phyloP scores from a whole-genome alignment of 129 eudicot genomes.

The Mikania micrantha region DNA sequence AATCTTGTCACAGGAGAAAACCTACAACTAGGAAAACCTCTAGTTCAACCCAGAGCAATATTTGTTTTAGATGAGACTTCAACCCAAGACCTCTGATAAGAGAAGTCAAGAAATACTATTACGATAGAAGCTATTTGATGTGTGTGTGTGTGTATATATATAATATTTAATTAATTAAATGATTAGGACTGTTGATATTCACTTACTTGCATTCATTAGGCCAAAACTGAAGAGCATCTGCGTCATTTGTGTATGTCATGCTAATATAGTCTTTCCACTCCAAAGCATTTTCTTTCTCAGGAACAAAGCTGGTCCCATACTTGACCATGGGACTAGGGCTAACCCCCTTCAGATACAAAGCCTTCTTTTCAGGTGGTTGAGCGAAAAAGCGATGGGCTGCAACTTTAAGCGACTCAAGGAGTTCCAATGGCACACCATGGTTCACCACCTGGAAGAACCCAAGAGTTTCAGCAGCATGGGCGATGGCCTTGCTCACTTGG shows the following conservation, averaged over 20 bases:
- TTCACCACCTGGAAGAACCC: conserved; percentile 43
- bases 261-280: conserved; percentile 40
- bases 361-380: conserved; percentile 28
- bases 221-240: conserved; percentile 31
- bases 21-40: no score
- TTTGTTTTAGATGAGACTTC: no score
- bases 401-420: conserved; percentile 29
- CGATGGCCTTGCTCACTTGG: conserved; percentile 34
- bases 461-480: conserved; percentile 34
- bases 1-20: no score
- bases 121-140: no score
- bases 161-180: no score
- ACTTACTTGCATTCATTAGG: conserved; percentile 33
- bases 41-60: no score
- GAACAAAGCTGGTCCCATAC: conserved; percentile 36
- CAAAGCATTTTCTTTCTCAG: conserved; percentile 34
- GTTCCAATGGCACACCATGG: conserved; percentile 36
- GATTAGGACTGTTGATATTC: background rate
- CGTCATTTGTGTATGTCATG: conserved; percentile 38
- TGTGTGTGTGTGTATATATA: no score
- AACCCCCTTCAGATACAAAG: conserved; percentile 30
- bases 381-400: conserved; percentile 32
- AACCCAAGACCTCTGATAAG: no score
- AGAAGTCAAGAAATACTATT: no score
- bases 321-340: conserved; percentile 32